A percentile compares a stretch with the other conserved stretches of the same genome.
phyloP scores from a whole-genome alignment of 2,329 filamentous ascomycete species.

The Microsporum canis region DNA sequence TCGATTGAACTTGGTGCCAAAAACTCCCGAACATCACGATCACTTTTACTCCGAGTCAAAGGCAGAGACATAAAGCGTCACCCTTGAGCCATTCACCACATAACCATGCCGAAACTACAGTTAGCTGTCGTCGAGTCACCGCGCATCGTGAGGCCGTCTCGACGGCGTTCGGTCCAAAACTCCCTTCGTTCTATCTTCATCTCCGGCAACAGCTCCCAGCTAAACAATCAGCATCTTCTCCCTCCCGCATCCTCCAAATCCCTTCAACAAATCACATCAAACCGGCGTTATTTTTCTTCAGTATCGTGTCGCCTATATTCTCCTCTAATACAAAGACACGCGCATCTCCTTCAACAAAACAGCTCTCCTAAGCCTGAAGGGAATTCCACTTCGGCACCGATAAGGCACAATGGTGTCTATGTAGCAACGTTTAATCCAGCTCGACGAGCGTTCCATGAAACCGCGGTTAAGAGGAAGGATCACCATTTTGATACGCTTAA shows the following conservation, averaged over 20 bases:
- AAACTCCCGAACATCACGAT: not conserved
- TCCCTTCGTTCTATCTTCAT: not conserved
- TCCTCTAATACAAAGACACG: not conserved
- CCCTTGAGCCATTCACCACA: not conserved
- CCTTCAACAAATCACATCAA: not conserved
- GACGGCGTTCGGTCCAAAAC: not conserved
- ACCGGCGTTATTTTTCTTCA: not conserved
- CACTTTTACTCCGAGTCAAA: not conserved
- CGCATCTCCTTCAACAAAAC: not conserved
- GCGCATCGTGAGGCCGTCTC: slow-evolving; percentile 26
- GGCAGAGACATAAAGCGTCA: not conserved
- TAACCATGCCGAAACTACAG: slow-evolving; percentile 32
- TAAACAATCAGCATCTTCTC: not conserved
- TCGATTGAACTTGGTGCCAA: not conserved
- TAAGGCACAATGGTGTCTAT: slow-evolving; percentile 39
- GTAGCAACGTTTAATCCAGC: slow-evolving; percentile 35
- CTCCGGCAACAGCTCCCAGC: not conserved
- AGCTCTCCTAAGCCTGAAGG: not conserved
- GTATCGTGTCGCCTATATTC: not conserved
- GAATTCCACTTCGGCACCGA: slow-evolving; percentile 17
- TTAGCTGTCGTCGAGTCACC: slow-evolving; percentile 31
- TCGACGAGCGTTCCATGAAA: slow-evolving; percentile 46
- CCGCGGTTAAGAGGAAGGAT: slow-evolving; percentile 52
- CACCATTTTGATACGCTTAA: slow-evolving; percentile 98
- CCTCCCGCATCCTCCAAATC: not conserved